These are phyloP conservation scores for Ganoderma multipileum DNA, from an alignment of 1,284 basidiomycete genomes.

Conservation along the genomic window DNA sequence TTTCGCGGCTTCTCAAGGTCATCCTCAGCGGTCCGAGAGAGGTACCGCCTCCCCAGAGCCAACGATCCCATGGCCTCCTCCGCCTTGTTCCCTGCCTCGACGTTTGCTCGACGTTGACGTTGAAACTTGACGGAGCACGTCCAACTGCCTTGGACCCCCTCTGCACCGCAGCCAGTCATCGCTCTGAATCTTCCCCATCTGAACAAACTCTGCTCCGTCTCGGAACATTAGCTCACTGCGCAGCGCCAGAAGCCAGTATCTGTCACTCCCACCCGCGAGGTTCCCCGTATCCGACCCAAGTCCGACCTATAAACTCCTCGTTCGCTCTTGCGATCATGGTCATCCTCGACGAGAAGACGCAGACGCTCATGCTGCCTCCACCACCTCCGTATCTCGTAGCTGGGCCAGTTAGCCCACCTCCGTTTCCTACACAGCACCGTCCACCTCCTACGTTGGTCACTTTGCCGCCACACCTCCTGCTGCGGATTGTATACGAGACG, in stretches of 20 bases:
- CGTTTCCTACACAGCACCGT: conserved; percentile 39
- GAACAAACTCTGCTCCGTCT: conserved; percentile 12
- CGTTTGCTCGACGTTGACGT: conserved; percentile 5
- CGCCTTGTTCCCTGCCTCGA: conserved; percentile 3
- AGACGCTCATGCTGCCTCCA: conserved; percentile 46
- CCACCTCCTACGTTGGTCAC: conserved; percentile 42
- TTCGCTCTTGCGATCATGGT: conserved; percentile 43
- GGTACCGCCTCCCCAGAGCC: conserved; percentile 5
- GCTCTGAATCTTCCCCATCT: conserved; percentile 10
- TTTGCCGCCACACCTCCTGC: conserved; percentile 62
- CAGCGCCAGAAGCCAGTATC: conserved; percentile 26
- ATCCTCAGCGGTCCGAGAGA: neutral
- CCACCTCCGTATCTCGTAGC: conserved; percentile 49
- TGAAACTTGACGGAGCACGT: conserved; percentile 12
- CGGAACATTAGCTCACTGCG: conserved; percentile 25
- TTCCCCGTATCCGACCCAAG: conserved; percentile 7
- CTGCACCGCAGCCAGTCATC: conserved; percentile 16
- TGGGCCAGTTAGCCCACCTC: conserved; percentile 40
- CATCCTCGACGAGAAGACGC: conserved; percentile 58
- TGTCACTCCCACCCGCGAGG: conserved; percentile 15
- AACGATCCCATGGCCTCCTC: conserved; percentile 7
- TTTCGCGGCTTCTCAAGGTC: neutral
- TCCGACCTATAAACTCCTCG: conserved; percentile 23
- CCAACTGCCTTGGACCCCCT: conserved; percentile 3
- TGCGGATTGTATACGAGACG: conserved; percentile 66